phyloP scores from a whole-genome alignment of 495 filamentous ascomycete genomes.

The Penicillium flavigenum region DNA sequence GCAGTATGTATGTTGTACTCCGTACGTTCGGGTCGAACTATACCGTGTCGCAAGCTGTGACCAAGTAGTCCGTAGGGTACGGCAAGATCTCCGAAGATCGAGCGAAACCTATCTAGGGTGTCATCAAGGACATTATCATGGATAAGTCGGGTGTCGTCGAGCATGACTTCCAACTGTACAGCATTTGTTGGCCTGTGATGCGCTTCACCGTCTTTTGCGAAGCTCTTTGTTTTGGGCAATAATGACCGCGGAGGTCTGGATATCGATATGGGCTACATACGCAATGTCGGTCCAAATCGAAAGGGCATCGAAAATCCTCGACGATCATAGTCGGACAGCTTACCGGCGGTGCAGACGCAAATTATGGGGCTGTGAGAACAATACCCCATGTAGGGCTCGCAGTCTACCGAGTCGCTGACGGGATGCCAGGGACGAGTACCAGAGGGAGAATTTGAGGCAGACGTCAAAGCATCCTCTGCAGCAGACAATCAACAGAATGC shows the following conservation, averaged over 20 bases:
- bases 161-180: not conserved
- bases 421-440: constrained; percentile 11
- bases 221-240: constrained; percentile 14
- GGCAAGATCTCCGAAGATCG: not conserved
- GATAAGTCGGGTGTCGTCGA: constrained; percentile 2
- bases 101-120: not conserved
- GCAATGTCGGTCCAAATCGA: constrained; percentile 21
- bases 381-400: constrained; percentile 12
- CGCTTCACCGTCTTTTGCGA: constrained; percentile 33
- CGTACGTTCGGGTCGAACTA: not conserved
- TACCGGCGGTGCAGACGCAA: constrained; percentile 31
- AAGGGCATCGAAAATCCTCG: constrained; percentile 18
- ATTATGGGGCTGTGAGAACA: constrained; percentile 14
- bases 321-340: constrained; percentile 13
- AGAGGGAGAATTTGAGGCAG: not conserved
- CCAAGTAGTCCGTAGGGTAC: not conserved
- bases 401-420: not conserved
- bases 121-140: not conserved
- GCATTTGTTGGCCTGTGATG: constrained; percentile 16
- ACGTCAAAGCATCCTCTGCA: constrained; percentile 10
- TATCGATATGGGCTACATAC: constrained; percentile 31
- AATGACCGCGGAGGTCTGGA: constrained; percentile 23
- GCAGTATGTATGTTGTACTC: not conserved
- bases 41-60: not conserved
- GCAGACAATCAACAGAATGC: constrained; percentile 13